These are phyloP conservation scores for Cercophora newfieldiana DNA, from an alignment of 495 filamentous ascomycete genomes.

Conservation along the genomic window DNA sequence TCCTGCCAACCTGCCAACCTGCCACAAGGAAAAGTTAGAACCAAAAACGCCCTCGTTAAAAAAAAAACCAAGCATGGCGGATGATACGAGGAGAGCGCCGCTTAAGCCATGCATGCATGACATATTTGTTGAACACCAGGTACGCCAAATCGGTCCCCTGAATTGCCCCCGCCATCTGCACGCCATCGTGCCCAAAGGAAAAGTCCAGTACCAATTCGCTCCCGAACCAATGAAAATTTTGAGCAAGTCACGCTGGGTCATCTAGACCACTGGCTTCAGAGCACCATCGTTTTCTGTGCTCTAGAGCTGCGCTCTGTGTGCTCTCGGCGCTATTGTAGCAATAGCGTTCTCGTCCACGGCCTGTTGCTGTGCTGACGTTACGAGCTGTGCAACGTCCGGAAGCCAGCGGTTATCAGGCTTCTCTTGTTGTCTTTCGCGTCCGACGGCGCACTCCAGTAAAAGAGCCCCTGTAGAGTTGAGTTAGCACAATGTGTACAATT, in stretches of 20 bases:
- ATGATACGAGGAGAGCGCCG: background rate
- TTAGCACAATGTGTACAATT: background rate
- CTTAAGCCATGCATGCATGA: slow-evolving; percentile 15
- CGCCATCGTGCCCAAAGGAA: slow-evolving; percentile 3
- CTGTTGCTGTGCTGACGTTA: slow-evolving; percentile 22
- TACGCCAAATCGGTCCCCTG: slow-evolving; percentile 17
- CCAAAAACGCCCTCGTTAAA: background rate
- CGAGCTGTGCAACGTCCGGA: slow-evolving; percentile 65
- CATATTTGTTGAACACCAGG: slow-evolving; percentile 8
- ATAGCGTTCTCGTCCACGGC: background rate
- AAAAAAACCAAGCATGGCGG: background rate
- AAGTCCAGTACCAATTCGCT: background rate
- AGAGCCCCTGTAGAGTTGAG: slow-evolving; percentile 60
- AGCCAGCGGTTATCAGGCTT: slow-evolving; percentile 75
- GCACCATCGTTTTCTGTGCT: background rate
- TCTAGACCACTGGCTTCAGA: background rate
- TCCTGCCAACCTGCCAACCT: background rate
- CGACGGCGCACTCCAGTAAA: slow-evolving; percentile 89
- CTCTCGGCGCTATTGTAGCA: background rate
- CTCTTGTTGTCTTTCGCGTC: slow-evolving; percentile 64
- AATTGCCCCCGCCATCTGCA: slow-evolving; percentile 11
- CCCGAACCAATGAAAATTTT: slow-evolving; percentile 6
- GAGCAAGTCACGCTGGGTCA: background rate
- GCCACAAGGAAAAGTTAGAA: background rate
- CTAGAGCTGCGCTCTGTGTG: background rate